These are phyloP conservation scores for Backusella sp. DNA, from an alignment of 192 early-diverging fungal genomes.

Conservation along the genomic window DNA sequence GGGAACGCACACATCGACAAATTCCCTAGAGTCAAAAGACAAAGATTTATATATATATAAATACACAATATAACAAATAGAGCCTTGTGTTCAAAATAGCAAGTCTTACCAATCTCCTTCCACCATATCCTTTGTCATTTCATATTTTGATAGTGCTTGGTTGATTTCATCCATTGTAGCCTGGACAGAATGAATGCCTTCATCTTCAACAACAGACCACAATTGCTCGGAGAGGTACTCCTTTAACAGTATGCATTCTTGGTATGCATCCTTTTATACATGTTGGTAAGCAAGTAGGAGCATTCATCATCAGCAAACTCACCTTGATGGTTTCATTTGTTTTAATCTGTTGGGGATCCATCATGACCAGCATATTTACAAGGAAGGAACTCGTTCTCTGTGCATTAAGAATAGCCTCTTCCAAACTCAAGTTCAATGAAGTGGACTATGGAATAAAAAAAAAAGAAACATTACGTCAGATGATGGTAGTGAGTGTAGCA, in stretches of 20 bases:
- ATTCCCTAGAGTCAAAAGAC: background rate
- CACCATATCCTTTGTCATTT: background rate
- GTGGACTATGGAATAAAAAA: background rate
- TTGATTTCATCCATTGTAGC: background rate
- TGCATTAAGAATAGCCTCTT: background rate
- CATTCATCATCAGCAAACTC: background rate
- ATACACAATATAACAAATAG: background rate
- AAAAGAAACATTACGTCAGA: background rate
- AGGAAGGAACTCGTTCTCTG: conserved; percentile 6
- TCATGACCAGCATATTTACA: conserved; percentile 13
- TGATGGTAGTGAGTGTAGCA: background rate
- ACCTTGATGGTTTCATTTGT: conserved; percentile 6
- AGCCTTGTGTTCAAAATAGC: background rate
- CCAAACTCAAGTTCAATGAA: background rate
- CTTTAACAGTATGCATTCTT: background rate
- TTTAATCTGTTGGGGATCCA: conserved; percentile 11
- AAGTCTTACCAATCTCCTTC: background rate
- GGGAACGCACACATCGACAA: conserved; percentile 1
- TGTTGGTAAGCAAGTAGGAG: background rate
- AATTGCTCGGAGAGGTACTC: background rate
- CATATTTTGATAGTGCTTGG: background rate
- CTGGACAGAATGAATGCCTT: conserved; percentile 1
- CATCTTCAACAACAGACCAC: background rate
- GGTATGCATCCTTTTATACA: background rate
- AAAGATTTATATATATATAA: background rate